Evolutionary conservation across 2,329 filamentous ascomycete genomes (phyloP), one percentile per base, ranked within the genome.

Genomic region (Orbilia javanica): DNA sequence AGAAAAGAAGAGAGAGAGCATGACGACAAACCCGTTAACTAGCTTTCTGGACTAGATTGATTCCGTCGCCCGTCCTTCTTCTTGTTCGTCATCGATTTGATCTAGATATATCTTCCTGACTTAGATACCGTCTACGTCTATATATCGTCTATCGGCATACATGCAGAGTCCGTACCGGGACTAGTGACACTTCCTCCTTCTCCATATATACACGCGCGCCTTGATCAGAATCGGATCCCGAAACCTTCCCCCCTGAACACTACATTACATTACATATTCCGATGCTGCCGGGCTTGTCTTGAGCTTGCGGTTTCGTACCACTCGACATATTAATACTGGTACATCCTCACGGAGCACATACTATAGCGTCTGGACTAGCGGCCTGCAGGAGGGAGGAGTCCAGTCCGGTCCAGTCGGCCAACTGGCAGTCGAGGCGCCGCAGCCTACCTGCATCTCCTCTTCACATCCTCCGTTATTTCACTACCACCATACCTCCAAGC

Each of bases 401-500:
- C 13, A 53, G 50, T 53, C 15, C 1, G 7, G 13, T n/a, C n/a
- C n/a, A n/a, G n/a, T 42, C 22, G 34, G 55, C 34, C 55, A 42
- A 42, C 55, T 42, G 34, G 34, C 60, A 48, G 60, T 31, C 36
- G 29, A 46, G 15, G 22, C 31, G 60, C 65, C 52, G 36, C 52
- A 44, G 53, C 36, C 66, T 46, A 13, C 60, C 52, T 63, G 52
- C 50, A 48, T 63, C 53, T 36, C 42, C 55, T 52, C 53, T 57
- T 55, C 67, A 70, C 52, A 55, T 46, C 52, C 42, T 48, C 50
- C 52, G 44, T 48, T 69, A 50, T 52, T 60, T 53, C 22, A 60
- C 62, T 34, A 46, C n/a, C 27, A 55, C 64, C 27, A n/a, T 13
- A 34, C 27, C 13, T n/a, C n/a, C n/a, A n/a, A n/a, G n/a, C n/a